Base-by-base conservation (phyloP, 306 rosid genomes). In the Herpetospermum pedunculosum region DNA sequence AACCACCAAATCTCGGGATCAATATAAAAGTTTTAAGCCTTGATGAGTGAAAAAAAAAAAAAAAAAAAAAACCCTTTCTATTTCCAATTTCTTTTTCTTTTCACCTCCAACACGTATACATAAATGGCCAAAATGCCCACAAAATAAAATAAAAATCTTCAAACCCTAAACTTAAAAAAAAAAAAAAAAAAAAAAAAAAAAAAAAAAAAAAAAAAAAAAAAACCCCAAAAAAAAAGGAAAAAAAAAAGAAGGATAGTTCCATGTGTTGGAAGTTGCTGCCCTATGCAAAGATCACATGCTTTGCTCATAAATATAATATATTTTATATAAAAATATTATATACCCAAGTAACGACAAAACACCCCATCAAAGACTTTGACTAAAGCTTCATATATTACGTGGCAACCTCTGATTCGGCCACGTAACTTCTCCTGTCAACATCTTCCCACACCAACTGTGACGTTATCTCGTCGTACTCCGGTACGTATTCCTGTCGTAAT, bases 381-480 rank as follows among this genome's bases (percentile, higher is more conserved):
- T 78, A 25, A 34, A 23, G 23, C 37, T 72, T 57, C 41, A 23
- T 72, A 8, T 2, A 19, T 86, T 83, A 91, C 85, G 91, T 86
- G 77, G 96, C 96, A 19, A 91, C 83, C 81, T 85, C 91, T n/a
- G 96, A 83, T 77, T 85, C 99, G 1, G 87, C 76, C 80, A 86
- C 88, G 52, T 84, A 84, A 77, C 44, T 87, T 60, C 83, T 80
- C 73, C 96, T 87, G 3, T 85, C 90, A 64, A 73, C 86, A 70
- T 78, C 96, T 74, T 92, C 99, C 99, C 99, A 95, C 60, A 88
- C 97, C 92, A 95, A 80, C 87, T 92, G 87, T 77, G 99, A 80
- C 21, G 92, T 92, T 76, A 84, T 77, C 79, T 95, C 99, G 57
- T 95, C 99, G 68, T 81, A 81, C 78, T 89, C 93, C 3, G 89